These are phyloP conservation scores for Abelmoschus esculentus DNA, from an alignment of 345 rosid species.

Conservation along the genomic window DNA sequence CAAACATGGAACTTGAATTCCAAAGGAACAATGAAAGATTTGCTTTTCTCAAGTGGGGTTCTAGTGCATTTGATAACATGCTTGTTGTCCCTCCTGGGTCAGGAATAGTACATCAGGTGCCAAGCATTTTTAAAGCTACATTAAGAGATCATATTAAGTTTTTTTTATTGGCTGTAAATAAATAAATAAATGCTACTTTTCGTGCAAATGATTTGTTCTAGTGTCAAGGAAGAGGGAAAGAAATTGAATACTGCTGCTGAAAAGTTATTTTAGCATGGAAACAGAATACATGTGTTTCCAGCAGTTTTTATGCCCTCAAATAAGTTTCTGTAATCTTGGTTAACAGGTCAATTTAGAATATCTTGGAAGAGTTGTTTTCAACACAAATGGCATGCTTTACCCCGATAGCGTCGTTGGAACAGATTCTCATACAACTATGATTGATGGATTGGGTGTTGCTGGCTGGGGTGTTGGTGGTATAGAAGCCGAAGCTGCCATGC, in stretches of 20 bases:
- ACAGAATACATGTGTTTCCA: no score
- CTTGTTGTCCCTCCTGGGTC: slow-evolving; percentile 60
- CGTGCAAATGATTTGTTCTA: no score
- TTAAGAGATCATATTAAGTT: no score
- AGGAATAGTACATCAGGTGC: slow-evolving; percentile 92
- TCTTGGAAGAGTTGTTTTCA: slow-evolving; percentile 96
- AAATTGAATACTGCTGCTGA: no score
- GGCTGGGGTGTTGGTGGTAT: slow-evolving; percentile 99
- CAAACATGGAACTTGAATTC: slow-evolving; percentile 88
- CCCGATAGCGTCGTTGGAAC: slow-evolving; percentile 99
- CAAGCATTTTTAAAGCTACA: background rate
- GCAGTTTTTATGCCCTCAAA: no score
- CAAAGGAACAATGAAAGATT: slow-evolving; percentile 72
- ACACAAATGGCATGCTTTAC: slow-evolving; percentile 61
- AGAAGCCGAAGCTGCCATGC: slow-evolving; percentile 99
- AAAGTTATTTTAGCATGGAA: no score
- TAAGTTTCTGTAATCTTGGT: no score
- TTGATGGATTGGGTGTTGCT: slow-evolving; percentile 98
- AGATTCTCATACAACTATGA: slow-evolving; percentile 99
- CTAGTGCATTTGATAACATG: slow-evolving; percentile 49
- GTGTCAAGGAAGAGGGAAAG: no score
- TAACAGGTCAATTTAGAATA: slow-evolving; percentile 3
- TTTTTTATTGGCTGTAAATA: no score
- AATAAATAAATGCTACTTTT: no score
- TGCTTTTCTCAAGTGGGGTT: slow-evolving; percentile 93